A percentile compares a stretch with the other conserved stretches of the same genome.
phyloP scores from a whole-genome alignment of 2,329 filamentous ascomycete species.

The Microcyclosporella mali region DNA sequence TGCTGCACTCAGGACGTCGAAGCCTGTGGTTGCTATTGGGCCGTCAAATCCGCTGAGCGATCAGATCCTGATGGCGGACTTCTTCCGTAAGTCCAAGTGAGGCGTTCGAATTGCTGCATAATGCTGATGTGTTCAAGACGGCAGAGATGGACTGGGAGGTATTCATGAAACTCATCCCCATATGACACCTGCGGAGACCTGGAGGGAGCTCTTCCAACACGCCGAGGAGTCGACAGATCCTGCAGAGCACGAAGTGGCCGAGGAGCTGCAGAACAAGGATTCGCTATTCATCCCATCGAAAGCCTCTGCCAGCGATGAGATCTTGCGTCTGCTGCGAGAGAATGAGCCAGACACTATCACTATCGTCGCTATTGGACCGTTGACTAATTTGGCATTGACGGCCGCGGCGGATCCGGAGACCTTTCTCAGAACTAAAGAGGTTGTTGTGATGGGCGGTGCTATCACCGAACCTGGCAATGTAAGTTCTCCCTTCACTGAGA shows the following conservation, averaged over 20 bases:
- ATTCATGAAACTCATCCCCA: constrained; percentile 47
- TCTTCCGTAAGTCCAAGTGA: too few species aligned
- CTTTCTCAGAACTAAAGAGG: constrained; percentile 81
- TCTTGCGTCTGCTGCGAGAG: constrained; percentile 75
- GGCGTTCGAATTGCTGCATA: too few species aligned
- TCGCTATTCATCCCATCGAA: constrained; percentile 68
- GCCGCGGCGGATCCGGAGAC: constrained; percentile 83
- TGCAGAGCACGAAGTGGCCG: constrained; percentile 31
- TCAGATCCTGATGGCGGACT: constrained; percentile 61
- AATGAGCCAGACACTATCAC: constrained; percentile 79
- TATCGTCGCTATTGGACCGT: constrained; percentile 81
- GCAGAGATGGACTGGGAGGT: constrained; percentile 44
- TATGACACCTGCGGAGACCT: constrained; percentile 42
- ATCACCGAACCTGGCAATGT: constrained; percentile 72
- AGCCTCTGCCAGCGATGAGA: constrained; percentile 71
- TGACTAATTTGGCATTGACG: constrained; percentile 89
- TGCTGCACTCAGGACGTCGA: constrained; percentile 62
- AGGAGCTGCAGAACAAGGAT: constrained; percentile 35
- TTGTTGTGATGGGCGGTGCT: constrained; percentile 92
- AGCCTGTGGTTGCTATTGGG: constrained; percentile 71
- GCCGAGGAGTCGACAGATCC: constrained; percentile 24
- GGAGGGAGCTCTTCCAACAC: constrained; percentile 41
- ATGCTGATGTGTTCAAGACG: constrained; percentile 32
- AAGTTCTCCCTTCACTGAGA: constrained; percentile 19
- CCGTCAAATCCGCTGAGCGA: constrained; percentile 81